Evolutionary conservation across 306 rosid species (phyloP).

Genomic region (Comarum palustre): DNA sequence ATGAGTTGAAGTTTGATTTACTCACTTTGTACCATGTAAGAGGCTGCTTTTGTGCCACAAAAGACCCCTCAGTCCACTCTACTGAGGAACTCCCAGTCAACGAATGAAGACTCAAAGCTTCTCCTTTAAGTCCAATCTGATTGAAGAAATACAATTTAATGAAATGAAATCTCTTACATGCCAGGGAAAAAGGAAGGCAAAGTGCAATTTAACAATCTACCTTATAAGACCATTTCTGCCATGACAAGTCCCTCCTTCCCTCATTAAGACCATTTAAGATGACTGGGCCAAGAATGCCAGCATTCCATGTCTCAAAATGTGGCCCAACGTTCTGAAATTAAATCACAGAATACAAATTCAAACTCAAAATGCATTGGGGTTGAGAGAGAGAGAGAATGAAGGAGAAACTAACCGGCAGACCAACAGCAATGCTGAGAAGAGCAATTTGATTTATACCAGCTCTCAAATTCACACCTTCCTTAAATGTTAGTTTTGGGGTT

Average conservation of each 20-base stretch:
- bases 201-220: conserved; percentile 33
- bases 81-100: conserved; percentile 88
- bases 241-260: conserved; percentile 86
- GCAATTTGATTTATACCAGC: conserved; percentile 83
- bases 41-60: conserved; percentile 68
- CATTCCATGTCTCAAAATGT: conserved; percentile 95
- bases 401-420: conserved; percentile 77
- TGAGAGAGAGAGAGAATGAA: conserved; percentile 19
- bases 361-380: neutral
- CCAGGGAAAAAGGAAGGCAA: conserved; percentile 12
- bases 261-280: conserved; percentile 77
- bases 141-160: conserved; percentile 27
- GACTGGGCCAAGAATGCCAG: conserved; percentile 91
- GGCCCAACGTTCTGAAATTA: conserved; percentile 83
- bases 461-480: conserved; percentile 63
- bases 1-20: conserved; percentile 23
- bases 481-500: conserved; percentile 73
- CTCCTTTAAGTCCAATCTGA: conserved; percentile 93
- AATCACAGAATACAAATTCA: conserved; percentile 25
- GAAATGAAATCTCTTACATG: conserved; percentile 33
- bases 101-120: conserved; percentile 87
- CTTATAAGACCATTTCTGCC: conserved; percentile 99
- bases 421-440: conserved; percentile 89
- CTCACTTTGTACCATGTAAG: conserved; percentile 96
- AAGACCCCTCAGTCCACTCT: conserved; percentile 79